Conservation (phyloP, 805 yeast species). For the Saccharomycopsis sp. region DNA sequence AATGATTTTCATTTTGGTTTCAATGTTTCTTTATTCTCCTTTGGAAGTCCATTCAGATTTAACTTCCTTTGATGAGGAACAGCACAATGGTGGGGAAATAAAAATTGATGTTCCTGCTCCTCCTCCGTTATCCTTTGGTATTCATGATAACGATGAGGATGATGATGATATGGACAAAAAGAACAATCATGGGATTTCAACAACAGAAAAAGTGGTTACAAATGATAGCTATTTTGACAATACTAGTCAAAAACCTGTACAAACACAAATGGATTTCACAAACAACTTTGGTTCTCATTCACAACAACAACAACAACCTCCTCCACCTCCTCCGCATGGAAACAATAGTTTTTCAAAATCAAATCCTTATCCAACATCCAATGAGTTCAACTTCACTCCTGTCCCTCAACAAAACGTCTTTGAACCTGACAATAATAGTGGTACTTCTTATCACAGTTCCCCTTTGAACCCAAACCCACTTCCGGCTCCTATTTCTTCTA, state of each 20-base stretch:
- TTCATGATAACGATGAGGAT: not conserved
- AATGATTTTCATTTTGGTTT: slow-evolving; percentile 40
- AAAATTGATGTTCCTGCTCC: slow-evolving; percentile 2
- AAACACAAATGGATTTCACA: slow-evolving; percentile 11
- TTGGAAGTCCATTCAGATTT: too few species aligned
- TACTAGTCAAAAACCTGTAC: slow-evolving; percentile 19
- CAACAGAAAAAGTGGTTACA: slow-evolving; percentile 4
- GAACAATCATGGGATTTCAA: slow-evolving; percentile 3
- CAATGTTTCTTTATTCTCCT: too few species aligned
- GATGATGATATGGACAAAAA: not conserved
- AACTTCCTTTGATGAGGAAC: slow-evolving; percentile 5
- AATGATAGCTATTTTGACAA: slow-evolving; percentile 11
- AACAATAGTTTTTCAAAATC: not conserved
- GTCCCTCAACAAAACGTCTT: slow-evolving; percentile 8
- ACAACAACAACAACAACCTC: too few species aligned
- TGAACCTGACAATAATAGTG: not conserved
- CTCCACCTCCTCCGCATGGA: not conserved
- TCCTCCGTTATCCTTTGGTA: not conserved
- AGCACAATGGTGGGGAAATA: too few species aligned
- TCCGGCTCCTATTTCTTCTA: not conserved
- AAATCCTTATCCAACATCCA: slow-evolving; percentile 14
- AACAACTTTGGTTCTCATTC: slow-evolving; percentile 19
- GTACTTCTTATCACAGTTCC: not conserved
- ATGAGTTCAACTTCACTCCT: slow-evolving; percentile 19
- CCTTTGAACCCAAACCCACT: too few species aligned